Evolutionary conservation across 441 rosid genomes (phyloP).

Genomic region (Croton setiger): DNA sequence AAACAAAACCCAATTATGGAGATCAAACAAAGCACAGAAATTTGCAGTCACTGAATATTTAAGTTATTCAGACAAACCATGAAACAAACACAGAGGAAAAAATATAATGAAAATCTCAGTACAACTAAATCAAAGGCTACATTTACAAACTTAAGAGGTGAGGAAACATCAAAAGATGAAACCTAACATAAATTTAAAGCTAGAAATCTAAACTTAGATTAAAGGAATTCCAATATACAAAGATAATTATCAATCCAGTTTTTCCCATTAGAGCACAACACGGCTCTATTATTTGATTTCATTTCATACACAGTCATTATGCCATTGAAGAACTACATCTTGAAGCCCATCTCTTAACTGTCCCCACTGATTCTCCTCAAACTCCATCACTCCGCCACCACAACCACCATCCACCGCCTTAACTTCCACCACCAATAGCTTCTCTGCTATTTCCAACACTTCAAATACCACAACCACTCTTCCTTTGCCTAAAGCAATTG

Average conservation of each 20-base stretch:
- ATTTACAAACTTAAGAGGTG: slow-evolving; percentile 11
- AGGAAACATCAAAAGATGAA: neutral
- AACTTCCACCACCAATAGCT: slow-evolving; percentile 57
- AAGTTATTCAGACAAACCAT: neutral
- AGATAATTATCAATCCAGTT: neutral
- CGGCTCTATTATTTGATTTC: slow-evolving; percentile 18
- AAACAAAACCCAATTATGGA: neutral
- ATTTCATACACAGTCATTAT: slow-evolving; percentile 22
- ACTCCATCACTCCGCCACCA: slow-evolving; percentile 37
- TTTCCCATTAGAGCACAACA: neutral
- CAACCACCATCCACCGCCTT: slow-evolving; percentile 41
- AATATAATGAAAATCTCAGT: neutral
- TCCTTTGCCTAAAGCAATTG: slow-evolving; percentile 58
- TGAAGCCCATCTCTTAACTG: slow-evolving; percentile 57
- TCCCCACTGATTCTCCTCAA: slow-evolving; percentile 61
- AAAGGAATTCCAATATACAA: slow-evolving; percentile 9
- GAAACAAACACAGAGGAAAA: neutral
- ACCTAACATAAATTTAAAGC: neutral
- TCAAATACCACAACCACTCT: slow-evolving; percentile 45
- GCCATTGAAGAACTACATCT: slow-evolving; percentile 70
- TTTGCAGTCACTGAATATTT: neutral
- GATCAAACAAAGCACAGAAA: neutral
- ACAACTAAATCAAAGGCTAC: slow-evolving; percentile 1
- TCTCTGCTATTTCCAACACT: slow-evolving; percentile 46
- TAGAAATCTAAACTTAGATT: neutral